Percentiles rank a stretch among this genome's conserved stretches.
phyloP scores from a whole-genome alignment of 2,329 filamentous ascomycete species.

The Colletotrichum coccodes region DNA sequence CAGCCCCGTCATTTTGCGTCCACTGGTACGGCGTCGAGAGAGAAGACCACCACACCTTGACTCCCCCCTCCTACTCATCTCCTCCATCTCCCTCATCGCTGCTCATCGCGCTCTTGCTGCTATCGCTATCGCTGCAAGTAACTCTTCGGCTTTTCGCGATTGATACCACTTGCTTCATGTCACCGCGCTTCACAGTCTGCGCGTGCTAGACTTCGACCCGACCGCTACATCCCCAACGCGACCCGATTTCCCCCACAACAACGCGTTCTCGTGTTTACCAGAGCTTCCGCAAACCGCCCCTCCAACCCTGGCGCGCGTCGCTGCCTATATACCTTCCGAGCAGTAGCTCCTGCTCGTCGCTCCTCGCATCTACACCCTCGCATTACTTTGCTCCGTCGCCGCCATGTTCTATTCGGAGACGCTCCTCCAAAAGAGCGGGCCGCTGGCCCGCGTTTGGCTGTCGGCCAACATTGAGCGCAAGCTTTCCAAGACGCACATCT shows the following conservation, averaged over 20 bases:
- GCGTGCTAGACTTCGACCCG: constrained; percentile 26
- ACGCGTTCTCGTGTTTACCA: constrained; percentile 40
- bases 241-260: constrained; percentile 30
- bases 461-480: constrained; percentile 99
- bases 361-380: background rate
- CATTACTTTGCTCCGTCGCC: constrained; percentile 36
- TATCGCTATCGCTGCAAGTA: constrained; percentile 30
- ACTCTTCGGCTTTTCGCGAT: constrained; percentile 27
- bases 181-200: constrained; percentile 20
- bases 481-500: constrained; percentile 93
- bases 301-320: constrained; percentile 31
- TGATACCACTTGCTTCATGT: constrained; percentile 30
- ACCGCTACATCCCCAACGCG: constrained; percentile 32
- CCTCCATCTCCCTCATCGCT: constrained; percentile 32
- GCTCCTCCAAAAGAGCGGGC: constrained; percentile 94
- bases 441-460: constrained; percentile 96
- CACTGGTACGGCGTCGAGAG: constrained; percentile 24
- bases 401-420: constrained; percentile 98
- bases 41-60: constrained; percentile 33
- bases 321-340: constrained; percentile 20
- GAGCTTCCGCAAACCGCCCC: constrained; percentile 20
- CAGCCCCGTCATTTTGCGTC: constrained; percentile 36
- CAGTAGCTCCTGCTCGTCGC: constrained; percentile 21
- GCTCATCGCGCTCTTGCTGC: constrained; percentile 30
- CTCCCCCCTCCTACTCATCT: constrained; percentile 33